Percentiles rank a stretch among this genome's conserved stretches.
Conservation (phyloP, 192 early-diverging fungal species). For the Haplosporangium gracile region DNA sequence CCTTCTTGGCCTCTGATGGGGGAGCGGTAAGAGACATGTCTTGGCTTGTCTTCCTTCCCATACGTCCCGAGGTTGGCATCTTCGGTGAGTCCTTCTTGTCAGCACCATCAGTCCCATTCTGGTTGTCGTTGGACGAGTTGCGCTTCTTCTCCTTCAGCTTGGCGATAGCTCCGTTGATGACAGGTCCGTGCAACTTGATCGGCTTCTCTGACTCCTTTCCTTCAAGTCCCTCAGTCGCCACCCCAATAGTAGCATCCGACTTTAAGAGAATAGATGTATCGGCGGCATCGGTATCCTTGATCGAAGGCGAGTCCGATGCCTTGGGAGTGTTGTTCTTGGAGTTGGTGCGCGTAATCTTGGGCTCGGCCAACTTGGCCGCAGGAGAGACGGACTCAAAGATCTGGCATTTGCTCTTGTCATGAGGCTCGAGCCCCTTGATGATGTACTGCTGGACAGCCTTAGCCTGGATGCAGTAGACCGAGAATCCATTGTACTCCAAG, state of each 20-base stretch:
- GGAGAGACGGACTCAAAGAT: constrained; percentile 31
- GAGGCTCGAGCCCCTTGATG: constrained; percentile 42
- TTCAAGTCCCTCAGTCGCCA: constrained; percentile 21
- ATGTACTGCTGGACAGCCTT: constrained; percentile 62
- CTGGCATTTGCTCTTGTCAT: constrained; percentile 43
- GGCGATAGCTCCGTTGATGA: constrained; percentile 59
- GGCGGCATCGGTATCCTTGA: constrained; percentile 20
- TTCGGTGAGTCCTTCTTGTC: constrained; percentile 49
- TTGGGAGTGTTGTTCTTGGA: constrained; percentile 23
- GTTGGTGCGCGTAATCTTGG: constrained; percentile 9
- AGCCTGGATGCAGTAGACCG: constrained; percentile 59
- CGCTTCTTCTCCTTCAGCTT: constrained; percentile 62
- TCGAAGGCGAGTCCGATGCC: constrained; percentile 19
- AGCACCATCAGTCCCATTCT: constrained; percentile 22
- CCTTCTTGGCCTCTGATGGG: background rate
- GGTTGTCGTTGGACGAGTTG: constrained; percentile 18
- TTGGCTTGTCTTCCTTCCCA: constrained; percentile 34
- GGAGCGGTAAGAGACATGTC: constrained; percentile 14
- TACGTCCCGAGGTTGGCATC: constrained; percentile 17
- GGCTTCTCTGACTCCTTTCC: constrained; percentile 43
- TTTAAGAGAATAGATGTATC: constrained; percentile 16
- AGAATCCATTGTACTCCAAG: constrained; percentile 54
- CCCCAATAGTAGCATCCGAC: constrained; percentile 1
- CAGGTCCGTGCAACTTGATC: constrained; percentile 56
- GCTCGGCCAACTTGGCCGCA: constrained; percentile 14